Percentiles rank a stretch among this genome's conserved stretches.
Conservation (phyloP, 2,329 filamentous ascomycete species). For the Basipetospora chlamydospora region DNA sequence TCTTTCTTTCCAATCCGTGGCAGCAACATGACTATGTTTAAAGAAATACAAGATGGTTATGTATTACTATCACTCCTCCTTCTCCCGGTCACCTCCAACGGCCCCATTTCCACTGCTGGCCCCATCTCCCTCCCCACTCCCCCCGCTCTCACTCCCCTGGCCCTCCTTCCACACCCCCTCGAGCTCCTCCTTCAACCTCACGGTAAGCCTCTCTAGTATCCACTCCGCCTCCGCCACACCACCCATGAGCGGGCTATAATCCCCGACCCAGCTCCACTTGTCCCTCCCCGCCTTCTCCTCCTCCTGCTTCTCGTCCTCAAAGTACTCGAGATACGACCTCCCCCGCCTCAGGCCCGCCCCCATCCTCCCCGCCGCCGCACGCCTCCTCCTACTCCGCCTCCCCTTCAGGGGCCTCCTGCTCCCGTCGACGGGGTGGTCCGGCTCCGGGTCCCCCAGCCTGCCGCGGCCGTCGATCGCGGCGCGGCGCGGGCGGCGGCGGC, state of each 20-base stretch:
- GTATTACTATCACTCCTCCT: too few relatives aligned
- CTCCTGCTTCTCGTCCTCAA: constrained; percentile 1
- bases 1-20: too few relatives aligned
- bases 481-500: background rate
- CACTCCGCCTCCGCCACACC: constrained; percentile 55
- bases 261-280: constrained; percentile 44
- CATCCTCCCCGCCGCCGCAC: constrained; percentile 1
- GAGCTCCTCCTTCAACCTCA: constrained; percentile 40
- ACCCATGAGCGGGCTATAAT: constrained; percentile 54
- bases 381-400: background rate
- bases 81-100: too few relatives aligned
- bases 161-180: constrained; percentile 15
- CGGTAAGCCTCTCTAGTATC: constrained; percentile 52
- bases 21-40: too few relatives aligned
- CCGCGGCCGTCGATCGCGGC: background rate
- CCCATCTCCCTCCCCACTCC: too few relatives aligned
- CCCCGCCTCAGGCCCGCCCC: constrained; percentile 2
- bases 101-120: too few relatives aligned
- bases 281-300: constrained; percentile 4
- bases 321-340: constrained; percentile 1
- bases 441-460: background rate
- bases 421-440: background rate
- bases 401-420: background rate
- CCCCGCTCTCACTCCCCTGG: background rate
- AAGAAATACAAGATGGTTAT: too few relatives aligned